phyloP scores from a whole-genome alignment of 176 grass and related monocot genomes.

The barley (Hordeum vulgare) region MorexV3_pseudomolecules_assembly NC_058520.1:612460146-612460645 shows the following conservation, averaged over 20 bases:
- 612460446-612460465: not conserved
- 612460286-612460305: conserved; percentile 79
- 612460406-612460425: conserved; percentile 84
- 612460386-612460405: conserved; percentile 92
- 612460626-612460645: too few species aligned
- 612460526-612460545: not conserved
- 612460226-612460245: not conserved
- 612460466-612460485: not conserved
- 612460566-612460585: not conserved
- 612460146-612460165: conserved; percentile 91
- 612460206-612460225: conserved; percentile 10
- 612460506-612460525: not conserved
- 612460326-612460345: conserved; percentile 94
- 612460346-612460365: conserved; percentile 74
- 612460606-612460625: not conserved
- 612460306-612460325: conserved; percentile 93
- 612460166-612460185: conserved; percentile 75
- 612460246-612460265: not conserved
- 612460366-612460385: conserved; percentile 85
- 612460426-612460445: not conserved
- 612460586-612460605: not conserved
- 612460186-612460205: conserved; percentile 92
- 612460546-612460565: not conserved
- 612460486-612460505: not conserved
- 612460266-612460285: not conserved